A percentile compares a stretch with the other conserved stretches of the same genome.
Evolutionary conservation across 176 grass and related monocot genomes (phyloP).

Genomic region (Avena eriantha): DNA sequence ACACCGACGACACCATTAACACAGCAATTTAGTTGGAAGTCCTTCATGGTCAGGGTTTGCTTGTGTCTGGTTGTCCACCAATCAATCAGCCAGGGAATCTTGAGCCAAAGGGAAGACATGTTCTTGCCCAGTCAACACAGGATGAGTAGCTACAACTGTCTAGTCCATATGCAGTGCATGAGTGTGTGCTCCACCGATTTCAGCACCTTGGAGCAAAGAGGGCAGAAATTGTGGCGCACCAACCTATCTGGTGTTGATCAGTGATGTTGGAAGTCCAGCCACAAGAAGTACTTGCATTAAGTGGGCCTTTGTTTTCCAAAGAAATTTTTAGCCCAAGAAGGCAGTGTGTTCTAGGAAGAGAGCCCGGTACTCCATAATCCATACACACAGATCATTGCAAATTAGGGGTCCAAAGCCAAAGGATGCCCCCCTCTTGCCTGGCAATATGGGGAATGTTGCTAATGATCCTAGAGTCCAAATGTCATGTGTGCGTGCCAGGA

Average conservation of each 20-base stretch:
- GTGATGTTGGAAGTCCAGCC: background rate
- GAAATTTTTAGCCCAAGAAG: background rate
- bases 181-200: background rate
- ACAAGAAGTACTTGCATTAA: background rate
- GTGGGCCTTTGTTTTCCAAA: no score
- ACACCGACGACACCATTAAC: background rate
- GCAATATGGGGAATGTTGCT: no score
- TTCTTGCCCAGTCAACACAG: background rate
- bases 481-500: background rate
- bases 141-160: background rate
- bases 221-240: background rate
- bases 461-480: background rate
- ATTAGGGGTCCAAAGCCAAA: background rate
- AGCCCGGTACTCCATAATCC: background rate
- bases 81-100: background rate
- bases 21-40: background rate
- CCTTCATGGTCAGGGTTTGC: background rate
- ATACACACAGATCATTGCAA: background rate
- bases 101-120: background rate
- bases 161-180: background rate
- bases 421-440: no score
- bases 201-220: background rate
- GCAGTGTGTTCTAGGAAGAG: background rate
- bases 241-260: background rate
- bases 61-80: background rate